Evolutionary conservation across 495 filamentous ascomycete genomes (phyloP), one percentile per base, ranked within the genome.

Genomic region (Penicillium goetzii): DNA sequence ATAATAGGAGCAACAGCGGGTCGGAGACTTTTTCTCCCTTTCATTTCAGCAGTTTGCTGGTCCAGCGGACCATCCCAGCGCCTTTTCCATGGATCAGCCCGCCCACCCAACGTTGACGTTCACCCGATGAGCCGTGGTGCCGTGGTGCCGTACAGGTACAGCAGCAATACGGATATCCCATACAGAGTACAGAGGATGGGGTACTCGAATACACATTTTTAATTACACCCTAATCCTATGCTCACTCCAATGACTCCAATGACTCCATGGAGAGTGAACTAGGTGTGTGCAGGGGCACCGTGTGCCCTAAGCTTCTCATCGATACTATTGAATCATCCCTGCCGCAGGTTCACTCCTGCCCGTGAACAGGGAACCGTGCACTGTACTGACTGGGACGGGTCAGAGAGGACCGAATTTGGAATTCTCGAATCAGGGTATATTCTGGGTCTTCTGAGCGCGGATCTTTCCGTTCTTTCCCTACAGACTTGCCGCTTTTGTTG

Each of bases 41-140:
- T 47, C 43, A 57, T 57, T 32, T 40, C 54, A 43, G 15, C 57
- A 21, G 28, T 43, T 32, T 45, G 17, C 40, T 28, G 56, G 23
- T 50, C 9, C 40, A 32, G 55, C 43, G 57, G 43, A 17, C 56
- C 25, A 21, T 30, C 38, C 55, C 55, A 57, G 34, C 12, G 32
- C n/a, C 28, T 36, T 25, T 60, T 55, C 66, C 62, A 65, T 66
- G 64, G 64, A 25, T 67, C 65, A 67, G 56, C 63, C 63, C 57
- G 56, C 63, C 68, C 68, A 70, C 68, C n/a, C n/a, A n/a, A n/a
- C n/a, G n/a, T n/a, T n/a, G n/a, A n/a, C 68, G 68, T 70, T 70
- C 68, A 69, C 67, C 67, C 64, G 58, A 49, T 15, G 47, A 58
- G 52, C 58, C 63, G 56, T 64, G 57, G 45, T n/a, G n/a, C n/a